A percentile compares a stretch with the other conserved stretches of the same genome.
phyloP scores from a whole-genome alignment of 1,139 yeast species.

The Lodderomyces metapsilosis region DNA sequence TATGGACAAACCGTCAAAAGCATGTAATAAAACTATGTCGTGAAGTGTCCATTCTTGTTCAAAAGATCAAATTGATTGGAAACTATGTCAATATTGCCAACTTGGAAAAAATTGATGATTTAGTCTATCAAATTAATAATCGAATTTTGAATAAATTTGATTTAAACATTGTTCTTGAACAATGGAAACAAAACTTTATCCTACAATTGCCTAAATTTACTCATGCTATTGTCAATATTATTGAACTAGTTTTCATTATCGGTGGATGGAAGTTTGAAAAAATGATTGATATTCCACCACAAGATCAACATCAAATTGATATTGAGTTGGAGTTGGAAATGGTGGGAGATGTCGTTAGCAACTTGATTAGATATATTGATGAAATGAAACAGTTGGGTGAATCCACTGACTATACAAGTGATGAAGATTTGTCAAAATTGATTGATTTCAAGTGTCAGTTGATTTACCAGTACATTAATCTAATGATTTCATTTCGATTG shows the following conservation, averaged over 20 bases:
- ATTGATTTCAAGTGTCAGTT: conserved; percentile 24
- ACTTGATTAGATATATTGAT: conserved; percentile 12
- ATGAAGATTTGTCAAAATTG: conserved; percentile 1
- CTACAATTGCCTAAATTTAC: conserved; percentile 16
- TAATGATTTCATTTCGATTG: conserved; percentile 31
- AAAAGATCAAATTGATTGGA: conserved; percentile 29
- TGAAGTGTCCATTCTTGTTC: conserved; percentile 19
- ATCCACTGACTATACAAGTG: neutral
- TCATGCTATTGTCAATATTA: conserved; percentile 17
- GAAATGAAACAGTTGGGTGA: neutral
- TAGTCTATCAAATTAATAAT: conserved; percentile 13
- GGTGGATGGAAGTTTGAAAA: conserved; percentile 38
- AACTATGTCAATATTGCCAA: conserved; percentile 18
- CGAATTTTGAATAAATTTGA: conserved; percentile 23
- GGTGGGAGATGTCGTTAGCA: conserved; percentile 13
- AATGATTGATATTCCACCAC: conserved; percentile 20
- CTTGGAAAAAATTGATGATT: conserved; percentile 10
- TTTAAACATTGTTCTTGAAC: conserved; percentile 16
- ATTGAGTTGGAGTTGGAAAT: conserved; percentile 14
- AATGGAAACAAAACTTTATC: conserved; percentile 25
- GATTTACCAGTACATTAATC: conserved; percentile 30
- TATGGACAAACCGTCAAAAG: conserved; percentile 16
- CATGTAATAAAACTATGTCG: conserved; percentile 17
- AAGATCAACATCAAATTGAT: conserved; percentile 16
- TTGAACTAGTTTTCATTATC: conserved; percentile 27